A percentile compares a stretch with the other conserved stretches of the same genome.
Conservation (phyloP, 2,329 filamentous ascomycete species). For the Trichophaea hybrida region DNA sequence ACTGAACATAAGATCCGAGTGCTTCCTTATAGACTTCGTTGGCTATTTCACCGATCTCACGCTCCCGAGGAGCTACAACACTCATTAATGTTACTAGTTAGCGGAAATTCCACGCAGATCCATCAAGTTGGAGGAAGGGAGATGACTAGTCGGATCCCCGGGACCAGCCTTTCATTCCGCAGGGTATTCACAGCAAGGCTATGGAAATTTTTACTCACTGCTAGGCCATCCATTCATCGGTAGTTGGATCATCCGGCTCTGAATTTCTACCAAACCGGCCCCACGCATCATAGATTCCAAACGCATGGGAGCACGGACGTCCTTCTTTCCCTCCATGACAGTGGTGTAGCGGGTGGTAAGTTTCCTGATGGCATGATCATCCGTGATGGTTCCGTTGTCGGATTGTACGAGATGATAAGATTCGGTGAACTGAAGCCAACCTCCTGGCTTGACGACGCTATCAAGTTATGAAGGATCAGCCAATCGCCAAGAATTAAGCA, state of each 20-base stretch:
- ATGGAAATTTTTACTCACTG: constrained; percentile 36
- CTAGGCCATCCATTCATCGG: constrained; percentile 57
- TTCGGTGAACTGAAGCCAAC: constrained; percentile 83
- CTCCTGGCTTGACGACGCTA: constrained; percentile 54
- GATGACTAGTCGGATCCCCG: neutral
- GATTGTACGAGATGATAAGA: constrained; percentile 76
- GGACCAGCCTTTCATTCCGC: no score
- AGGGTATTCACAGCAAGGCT: neutral
- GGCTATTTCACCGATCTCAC: constrained; percentile 31
- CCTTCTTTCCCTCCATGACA: constrained; percentile 48
- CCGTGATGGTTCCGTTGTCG: constrained; percentile 61
- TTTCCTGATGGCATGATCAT: constrained; percentile 47
- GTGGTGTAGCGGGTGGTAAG: constrained; percentile 46
- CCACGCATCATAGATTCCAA: constrained; percentile 44
- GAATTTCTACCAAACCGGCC: constrained; percentile 54
- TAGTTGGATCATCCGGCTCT: constrained; percentile 49
- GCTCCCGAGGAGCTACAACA: constrained; percentile 32
- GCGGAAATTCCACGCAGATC: no score
- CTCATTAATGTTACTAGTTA: neutral
- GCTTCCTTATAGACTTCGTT: constrained; percentile 29
- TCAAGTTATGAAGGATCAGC: neutral
- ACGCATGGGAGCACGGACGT: constrained; percentile 49
- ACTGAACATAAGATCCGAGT: constrained; percentile 20
- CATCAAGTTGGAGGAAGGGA: neutral
- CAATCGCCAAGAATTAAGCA: no score